Evolutionary conservation across 2,329 filamentous ascomycete species (phyloP).

Genomic region (Aureobasidium leucospermi): DNA sequence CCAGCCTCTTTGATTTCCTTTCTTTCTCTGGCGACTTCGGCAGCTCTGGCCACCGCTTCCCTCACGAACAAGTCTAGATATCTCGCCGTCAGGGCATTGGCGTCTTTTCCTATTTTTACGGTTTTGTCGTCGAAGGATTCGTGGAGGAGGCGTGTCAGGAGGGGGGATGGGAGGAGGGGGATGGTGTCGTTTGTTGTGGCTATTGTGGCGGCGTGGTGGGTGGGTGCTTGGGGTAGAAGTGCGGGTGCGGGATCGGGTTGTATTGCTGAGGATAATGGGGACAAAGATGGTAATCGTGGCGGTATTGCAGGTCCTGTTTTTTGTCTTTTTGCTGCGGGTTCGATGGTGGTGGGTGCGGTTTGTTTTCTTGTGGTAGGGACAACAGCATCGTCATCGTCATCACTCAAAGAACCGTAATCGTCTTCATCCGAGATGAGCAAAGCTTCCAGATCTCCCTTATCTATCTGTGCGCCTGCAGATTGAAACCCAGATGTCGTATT

Average conservation of each 20-base stretch:
- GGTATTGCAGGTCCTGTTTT: neutral
- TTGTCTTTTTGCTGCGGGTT: conserved; percentile 2
- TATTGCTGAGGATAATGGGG: neutral
- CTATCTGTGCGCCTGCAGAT: neutral
- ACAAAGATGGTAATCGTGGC: neutral
- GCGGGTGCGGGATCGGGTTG: neutral
- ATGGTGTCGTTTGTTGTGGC: conserved; percentile 18
- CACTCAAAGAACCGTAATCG: neutral
- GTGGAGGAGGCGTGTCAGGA: conserved; percentile 70
- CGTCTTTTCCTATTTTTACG: conserved; percentile 69
- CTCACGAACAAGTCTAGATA: conserved; percentile 89
- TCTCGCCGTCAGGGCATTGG: conserved; percentile 67
- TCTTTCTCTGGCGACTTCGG: conserved; percentile 55
- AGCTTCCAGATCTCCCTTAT: conserved; percentile 1
- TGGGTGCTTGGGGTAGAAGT: neutral
- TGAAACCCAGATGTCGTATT: neutral
- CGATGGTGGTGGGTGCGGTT: neutral
- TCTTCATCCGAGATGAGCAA: conserved; percentile 2
- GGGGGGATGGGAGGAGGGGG: conserved; percentile 58
- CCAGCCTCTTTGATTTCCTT: conserved; percentile 26
- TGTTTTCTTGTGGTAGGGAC: neutral
- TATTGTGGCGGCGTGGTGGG: neutral
- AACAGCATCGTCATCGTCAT: neutral
- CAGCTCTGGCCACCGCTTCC: conserved; percentile 76
- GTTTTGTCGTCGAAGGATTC: conserved; percentile 66